These are phyloP conservation scores for Chlorella sp. DNA, from an alignment of 139 green algal species.

Conservation along the genomic window DNA sequence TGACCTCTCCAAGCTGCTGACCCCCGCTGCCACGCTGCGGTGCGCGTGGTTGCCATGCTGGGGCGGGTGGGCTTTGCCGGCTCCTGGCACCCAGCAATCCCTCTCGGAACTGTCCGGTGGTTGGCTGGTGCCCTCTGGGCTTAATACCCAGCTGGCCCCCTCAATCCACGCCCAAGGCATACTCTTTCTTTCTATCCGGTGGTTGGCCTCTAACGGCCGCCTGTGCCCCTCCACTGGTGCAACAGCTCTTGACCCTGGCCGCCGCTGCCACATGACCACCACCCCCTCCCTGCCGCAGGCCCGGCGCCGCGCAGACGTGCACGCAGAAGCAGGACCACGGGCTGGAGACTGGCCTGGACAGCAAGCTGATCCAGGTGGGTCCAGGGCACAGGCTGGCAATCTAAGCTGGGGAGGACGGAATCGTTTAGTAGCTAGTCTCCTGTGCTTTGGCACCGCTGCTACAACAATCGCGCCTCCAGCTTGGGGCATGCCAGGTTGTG, in stretches of 20 bases:
- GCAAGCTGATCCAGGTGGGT: slow-evolving; percentile 76
- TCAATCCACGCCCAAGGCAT: no score
- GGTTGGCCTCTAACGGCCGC: no score
- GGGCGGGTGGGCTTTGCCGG: no score
- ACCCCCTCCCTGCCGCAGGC: slow-evolving; percentile 27
- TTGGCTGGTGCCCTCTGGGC: no score
- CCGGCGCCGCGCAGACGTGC: slow-evolving; percentile 80
- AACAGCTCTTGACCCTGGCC: no score
- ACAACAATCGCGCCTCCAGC: not conserved
- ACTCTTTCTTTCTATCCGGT: no score
- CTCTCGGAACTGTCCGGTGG: no score
- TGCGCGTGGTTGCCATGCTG: not conserved
- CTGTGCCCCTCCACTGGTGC: no score
- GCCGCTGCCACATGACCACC: not conserved
- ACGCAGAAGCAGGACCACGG: slow-evolving; percentile 83
- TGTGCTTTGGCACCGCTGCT: no score
- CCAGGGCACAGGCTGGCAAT: slow-evolving; percentile 3
- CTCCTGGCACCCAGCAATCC: no score
- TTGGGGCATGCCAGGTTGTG: not conserved
- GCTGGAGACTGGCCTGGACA: slow-evolving; percentile 84
- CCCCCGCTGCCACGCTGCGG: slow-evolving; percentile 80
- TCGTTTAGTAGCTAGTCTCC: no score
- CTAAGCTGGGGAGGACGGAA: not conserved
- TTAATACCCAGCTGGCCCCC: no score
- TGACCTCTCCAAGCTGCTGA: slow-evolving; percentile 85